These are phyloP conservation scores for Acanthamoeba royreba DNA, from an alignment of 208 protist genomes.

Conservation along the genomic window DNA sequence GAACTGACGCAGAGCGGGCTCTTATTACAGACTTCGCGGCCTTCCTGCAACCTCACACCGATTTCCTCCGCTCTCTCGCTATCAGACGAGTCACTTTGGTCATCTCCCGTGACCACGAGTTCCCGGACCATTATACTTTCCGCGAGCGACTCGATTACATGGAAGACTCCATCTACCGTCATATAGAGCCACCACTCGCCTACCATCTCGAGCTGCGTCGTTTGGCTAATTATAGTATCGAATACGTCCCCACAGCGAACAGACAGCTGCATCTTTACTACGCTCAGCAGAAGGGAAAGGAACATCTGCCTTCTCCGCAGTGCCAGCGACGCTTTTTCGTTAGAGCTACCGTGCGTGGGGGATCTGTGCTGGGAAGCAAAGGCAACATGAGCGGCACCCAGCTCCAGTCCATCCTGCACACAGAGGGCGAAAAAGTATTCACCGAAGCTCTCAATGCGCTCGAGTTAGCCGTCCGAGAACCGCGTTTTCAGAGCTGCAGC, in stretches of 20 bases:
- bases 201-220: conserved; percentile 92
- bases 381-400: too few relatives aligned
- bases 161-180: conserved; percentile 88
- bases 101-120: background rate
- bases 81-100: background rate
- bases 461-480: background rate
- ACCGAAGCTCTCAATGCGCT: background rate
- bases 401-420: background rate
- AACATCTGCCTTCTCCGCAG: background rate
- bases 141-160: conserved; percentile 73
- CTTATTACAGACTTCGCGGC: background rate
- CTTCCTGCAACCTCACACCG: background rate
- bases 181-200: conserved; percentile 92
- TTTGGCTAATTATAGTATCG: conserved; percentile 85
- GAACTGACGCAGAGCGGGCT: background rate
- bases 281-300: conserved; percentile 64
- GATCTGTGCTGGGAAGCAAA: too few relatives aligned
- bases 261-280: conserved; percentile 88
- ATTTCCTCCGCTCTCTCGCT: background rate
- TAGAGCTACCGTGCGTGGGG: conserved; percentile 87
- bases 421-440: conserved; percentile 20
- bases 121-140: conserved; percentile 35
- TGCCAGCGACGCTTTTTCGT: conserved; percentile 92
- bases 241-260: conserved; percentile 60
- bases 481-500: background rate